A percentile compares a stretch with the other conserved stretches of the same genome.
These are phyloP conservation scores for Hibiscus syriacus DNA, from an alignment of 345 rosid genomes.

Conservation along the genomic window DNA sequence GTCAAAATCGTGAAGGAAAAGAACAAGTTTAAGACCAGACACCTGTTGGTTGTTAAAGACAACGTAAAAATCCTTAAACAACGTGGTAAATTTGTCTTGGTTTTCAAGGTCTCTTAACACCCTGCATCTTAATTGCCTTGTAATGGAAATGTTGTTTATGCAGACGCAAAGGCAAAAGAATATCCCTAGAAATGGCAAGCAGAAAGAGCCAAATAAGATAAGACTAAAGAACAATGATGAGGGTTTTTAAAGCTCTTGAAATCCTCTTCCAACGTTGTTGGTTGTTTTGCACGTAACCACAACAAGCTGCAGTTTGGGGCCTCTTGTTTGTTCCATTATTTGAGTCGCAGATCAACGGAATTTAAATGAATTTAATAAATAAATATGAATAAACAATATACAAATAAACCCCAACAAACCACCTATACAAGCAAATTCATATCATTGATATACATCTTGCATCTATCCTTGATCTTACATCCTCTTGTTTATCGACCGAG, in stretches of 20 bases:
- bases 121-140: background rate
- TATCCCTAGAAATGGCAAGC: background rate
- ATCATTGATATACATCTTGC: too few relatives aligned
- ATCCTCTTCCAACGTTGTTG: background rate
- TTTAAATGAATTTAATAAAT: too few relatives aligned
- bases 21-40: slow-evolving; percentile 12
- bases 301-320: background rate
- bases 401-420: too few relatives aligned
- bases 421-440: too few relatives aligned
- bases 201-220: slow-evolving; percentile 1
- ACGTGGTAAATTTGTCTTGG: background rate
- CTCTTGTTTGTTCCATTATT: too few relatives aligned
- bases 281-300: slow-evolving; percentile 8
- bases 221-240: background rate
- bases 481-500: too few relatives aligned
- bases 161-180: background rate
- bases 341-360: too few relatives aligned
- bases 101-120: background rate
- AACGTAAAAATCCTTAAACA: background rate
- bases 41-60: background rate
- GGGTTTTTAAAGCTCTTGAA: background rate
- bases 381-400: too few relatives aligned
- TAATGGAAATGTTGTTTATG: background rate
- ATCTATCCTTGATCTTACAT: too few relatives aligned
- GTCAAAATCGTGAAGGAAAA: slow-evolving; percentile 22